Base-by-base conservation (phyloP, 2,329 filamentous ascomycete species). In the Penicillium sp. region DNA sequence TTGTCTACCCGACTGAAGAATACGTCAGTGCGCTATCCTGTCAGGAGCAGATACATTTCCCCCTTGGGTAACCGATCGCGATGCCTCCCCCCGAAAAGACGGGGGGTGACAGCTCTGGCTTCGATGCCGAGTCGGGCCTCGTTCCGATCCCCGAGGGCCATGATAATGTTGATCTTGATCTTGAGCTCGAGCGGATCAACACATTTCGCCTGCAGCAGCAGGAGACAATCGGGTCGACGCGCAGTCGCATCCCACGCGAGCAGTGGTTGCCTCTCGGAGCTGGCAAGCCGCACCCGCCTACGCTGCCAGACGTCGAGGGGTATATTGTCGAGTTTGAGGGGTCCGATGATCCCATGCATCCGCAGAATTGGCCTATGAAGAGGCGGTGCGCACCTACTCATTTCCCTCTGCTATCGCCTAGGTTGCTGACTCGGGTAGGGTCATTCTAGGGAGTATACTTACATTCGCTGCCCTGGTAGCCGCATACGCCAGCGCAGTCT, bases 401-500 rank as follows among this genome's bases (percentile, higher is more conserved):
- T 48, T 5, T 13, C 2, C 3, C 13, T 17, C 6, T 9, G 29
- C 11, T n/a, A 11, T 51, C 30, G 11, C 11, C 0, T 23, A 8
- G 9, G n/a, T 38, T 15, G 17, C 50, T 64, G n/a, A 64, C 41
- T 31, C 11, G 15, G 21, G 9, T 30, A 70, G 68, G 45, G 29
- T 68, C 8, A 44, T 62, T 19, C 61, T 68, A 4, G 67, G 61
- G 5, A 63, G 56, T 7, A 59, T 68, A 3, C 50, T 69, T 17
- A 66, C 60, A 7, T 71, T 60, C 35, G 64, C 62, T 55, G 68
- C 67, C 2, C 71, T 85, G 15, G 71, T 77, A 2, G 75, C 80
- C 1, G 80, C 83, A 0, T 85, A 85, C 59, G 79, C 76, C 0
- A 75, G 73, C 5, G 88, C 85, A 73, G 86, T 91, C 69, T 91